Base-by-base conservation (phyloP, 176 grass and related monocot species). In the Avena atlantica region DNA sequence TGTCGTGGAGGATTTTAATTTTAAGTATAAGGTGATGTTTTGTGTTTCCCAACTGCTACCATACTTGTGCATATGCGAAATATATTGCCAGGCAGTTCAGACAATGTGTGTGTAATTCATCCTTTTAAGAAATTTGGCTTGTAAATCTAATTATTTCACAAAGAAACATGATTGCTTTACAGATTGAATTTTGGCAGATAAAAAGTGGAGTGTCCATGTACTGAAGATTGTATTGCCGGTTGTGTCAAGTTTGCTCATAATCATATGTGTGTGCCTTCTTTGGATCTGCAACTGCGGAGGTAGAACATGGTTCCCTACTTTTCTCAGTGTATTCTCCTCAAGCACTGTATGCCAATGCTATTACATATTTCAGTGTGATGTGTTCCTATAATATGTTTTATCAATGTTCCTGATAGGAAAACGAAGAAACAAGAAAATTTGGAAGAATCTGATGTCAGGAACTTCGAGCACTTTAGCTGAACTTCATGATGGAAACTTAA, bases 211-310 rank as follows among this genome's bases (percentile, higher is more conserved):
- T 13, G 37, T 29, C 20, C 57, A 42, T 21, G 8, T 83, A 58
- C 19, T 71, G 12, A 17, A 83, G n/a, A 83, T 83, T 83, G 8
- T 20, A 70, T 37, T 72, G 37, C 52, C 55, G 14, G 74, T 77
- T 9, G 8, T 31, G 11, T 23, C 50, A 79, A 89, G 53, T 78
- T 29, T 89, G 74, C 53, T 67, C 57, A 74, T 70, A 72, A 42
- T 24, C 74, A 58, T 84, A 79, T 50, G 73, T 42, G 15, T 62
- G 20, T 78, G 2, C 21, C 62, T 58, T 83, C 12, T 83, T 42
- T 71, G 81, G 65, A 58, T 40, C 49, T 71, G 31, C 31, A 57
- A 15, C 3, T 40, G 29, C 19, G 13, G 67, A 83, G 81, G 81
- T 83, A 83, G 19, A 51, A 25, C 19, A 83, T 50, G 40, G 15